Conservation (phyloP, 306 rosid genomes). For the Pterocarpus santalinus region DNA sequence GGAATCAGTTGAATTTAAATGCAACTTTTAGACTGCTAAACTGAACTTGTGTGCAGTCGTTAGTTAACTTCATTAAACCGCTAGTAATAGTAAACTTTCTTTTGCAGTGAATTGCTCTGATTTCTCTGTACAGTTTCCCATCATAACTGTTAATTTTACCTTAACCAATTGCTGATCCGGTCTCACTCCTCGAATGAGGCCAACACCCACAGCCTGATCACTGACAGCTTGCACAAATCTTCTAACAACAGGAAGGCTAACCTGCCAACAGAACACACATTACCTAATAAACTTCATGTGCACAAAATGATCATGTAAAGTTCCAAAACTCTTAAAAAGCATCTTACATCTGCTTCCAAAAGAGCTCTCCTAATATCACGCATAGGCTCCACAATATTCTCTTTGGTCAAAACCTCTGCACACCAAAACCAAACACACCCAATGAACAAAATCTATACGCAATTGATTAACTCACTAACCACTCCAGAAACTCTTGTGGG, state of each 20-base stretch:
- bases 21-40: conserved; percentile 15
- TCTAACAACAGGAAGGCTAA: conserved; percentile 98
- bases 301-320: conserved; percentile 8
- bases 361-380: conserved; percentile 96
- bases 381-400: conserved; percentile 97
- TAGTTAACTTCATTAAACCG: not conserved
- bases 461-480: not conserved
- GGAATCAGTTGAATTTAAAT: conserved; percentile 6
- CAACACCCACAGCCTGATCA: conserved; percentile 96
- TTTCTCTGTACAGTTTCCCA: not conserved
- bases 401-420: conserved; percentile 95
- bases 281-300: not conserved
- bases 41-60: not conserved
- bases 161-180: conserved; percentile 98
- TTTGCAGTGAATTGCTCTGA: not conserved
- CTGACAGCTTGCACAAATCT: conserved; percentile 93
- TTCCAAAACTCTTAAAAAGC: conserved; percentile 22
- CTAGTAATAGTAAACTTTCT: conserved; percentile 8
- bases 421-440: conserved; percentile 31
- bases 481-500: not conserved
- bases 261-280: conserved; percentile 64
- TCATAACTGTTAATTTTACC: conserved; percentile 48
- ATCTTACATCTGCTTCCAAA: conserved; percentile 95
- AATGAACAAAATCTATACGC: not conserved
- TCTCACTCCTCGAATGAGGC: conserved; percentile 83